Percentiles rank a stretch among this genome's conserved stretches.
phyloP scores from a whole-genome alignment of 163 green algal species.

The Volvox carteri region DNA sequence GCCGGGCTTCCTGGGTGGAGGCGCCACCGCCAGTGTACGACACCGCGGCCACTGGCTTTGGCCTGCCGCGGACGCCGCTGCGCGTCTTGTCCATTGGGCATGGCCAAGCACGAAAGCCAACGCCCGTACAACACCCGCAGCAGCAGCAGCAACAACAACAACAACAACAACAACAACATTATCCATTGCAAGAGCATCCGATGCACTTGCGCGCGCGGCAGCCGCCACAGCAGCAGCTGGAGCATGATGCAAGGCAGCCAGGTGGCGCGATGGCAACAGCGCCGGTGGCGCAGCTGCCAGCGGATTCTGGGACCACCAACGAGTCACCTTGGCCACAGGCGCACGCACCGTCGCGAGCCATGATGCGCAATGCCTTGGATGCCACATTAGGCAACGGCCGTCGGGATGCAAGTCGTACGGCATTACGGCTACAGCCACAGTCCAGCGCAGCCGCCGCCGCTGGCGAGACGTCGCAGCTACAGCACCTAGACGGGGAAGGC shows the following conservation, averaged over 20 bases:
- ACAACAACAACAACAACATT: too few species aligned
- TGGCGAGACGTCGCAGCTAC: too few species aligned
- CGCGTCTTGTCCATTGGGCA: constrained; percentile 3
- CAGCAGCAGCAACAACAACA: constrained; percentile 22
- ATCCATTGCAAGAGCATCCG: too few species aligned
- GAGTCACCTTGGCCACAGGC: too few species aligned
- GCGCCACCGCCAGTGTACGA: neutral
- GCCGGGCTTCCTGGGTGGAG: constrained; percentile 38
- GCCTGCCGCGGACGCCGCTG: constrained; percentile 35
- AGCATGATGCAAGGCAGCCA: neutral
- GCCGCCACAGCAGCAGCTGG: neutral
- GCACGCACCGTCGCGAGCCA: too few species aligned
- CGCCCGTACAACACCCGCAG: neutral
- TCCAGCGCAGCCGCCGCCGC: neutral
- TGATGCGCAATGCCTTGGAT: too few species aligned
- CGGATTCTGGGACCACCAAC: too few species aligned
- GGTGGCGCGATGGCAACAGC: neutral
- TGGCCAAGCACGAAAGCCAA: neutral
- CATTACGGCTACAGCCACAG: neutral
- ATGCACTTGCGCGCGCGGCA: neutral
- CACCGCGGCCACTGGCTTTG: neutral
- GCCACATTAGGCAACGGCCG: neutral
- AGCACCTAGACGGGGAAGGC: neutral
- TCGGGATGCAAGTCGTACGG: neutral
- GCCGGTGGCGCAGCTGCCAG: neutral